A percentile compares a stretch with the other conserved stretches of the same genome.
phyloP scores from a whole-genome alignment of 148 eudicot species.

The Polygonum aviculare region DNA sequence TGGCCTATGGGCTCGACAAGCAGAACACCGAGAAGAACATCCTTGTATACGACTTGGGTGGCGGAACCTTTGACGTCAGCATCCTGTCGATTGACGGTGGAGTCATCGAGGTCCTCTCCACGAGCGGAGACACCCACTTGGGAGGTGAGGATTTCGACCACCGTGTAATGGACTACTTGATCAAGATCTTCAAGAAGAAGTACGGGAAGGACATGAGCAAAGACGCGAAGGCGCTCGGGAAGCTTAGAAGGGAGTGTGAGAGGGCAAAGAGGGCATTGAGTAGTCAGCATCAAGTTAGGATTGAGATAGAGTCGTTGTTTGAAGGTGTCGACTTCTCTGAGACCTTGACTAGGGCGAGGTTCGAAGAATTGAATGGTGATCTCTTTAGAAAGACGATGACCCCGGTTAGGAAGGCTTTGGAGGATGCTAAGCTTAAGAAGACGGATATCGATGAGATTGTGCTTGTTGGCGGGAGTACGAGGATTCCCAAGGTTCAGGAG shows the following conservation, averaged over 20 bases:
- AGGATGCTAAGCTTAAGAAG: background rate
- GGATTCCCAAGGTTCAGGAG: constrained; percentile 4
- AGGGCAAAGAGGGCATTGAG: background rate
- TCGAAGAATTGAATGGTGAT: background rate
- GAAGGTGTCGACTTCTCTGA: background rate
- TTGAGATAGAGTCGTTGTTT: constrained; percentile 1
- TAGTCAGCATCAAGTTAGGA: constrained; percentile 2
- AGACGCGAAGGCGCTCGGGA: background rate
- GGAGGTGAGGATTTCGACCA: constrained; percentile 9
- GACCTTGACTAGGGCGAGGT: background rate
- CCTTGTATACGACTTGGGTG: background rate
- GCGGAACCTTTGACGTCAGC: background rate
- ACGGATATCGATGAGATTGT: background rate
- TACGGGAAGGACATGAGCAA: constrained; percentile 1
- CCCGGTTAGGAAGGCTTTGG: background rate
- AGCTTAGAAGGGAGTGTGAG: background rate
- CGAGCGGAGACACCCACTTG: constrained; percentile 3
- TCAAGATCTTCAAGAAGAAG: constrained; percentile 9
- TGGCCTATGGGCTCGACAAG: background rate
- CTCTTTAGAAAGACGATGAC: constrained; percentile 2
- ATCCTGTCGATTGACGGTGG: background rate
- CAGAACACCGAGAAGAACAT: background rate
- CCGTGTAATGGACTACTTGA: background rate
- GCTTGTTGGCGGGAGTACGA: background rate
- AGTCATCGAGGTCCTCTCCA: background rate